Evolutionary conservation across 257 asterid species (phyloP).

Genomic region (Nicotiana noctiflora): DNA sequence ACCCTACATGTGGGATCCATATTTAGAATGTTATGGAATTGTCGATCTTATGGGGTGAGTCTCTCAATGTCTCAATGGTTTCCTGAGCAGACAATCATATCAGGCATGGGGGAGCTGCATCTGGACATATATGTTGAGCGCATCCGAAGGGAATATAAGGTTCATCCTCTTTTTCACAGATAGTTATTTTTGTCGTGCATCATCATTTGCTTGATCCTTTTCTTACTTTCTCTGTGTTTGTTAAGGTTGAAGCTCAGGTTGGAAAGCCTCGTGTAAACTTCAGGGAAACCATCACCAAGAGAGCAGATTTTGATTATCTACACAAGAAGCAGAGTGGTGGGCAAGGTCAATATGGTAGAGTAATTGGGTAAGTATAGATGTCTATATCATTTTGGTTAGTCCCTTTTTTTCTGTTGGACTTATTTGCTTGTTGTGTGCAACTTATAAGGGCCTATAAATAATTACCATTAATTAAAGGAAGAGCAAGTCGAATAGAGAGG

Average conservation of each 20-base stretch:
- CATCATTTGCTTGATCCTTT: neutral
- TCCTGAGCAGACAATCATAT: constrained; percentile 79
- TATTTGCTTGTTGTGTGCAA: neutral
- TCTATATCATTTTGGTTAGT: neutral
- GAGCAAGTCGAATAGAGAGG: neutral
- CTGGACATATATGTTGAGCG: constrained; percentile 97
- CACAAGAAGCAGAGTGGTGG: constrained; percentile 99
- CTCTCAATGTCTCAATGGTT: constrained; percentile 20
- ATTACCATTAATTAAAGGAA: neutral
- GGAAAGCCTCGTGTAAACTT: constrained; percentile 99
- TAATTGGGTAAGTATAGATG: constrained; percentile 59
- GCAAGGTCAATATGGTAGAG: constrained; percentile 96
- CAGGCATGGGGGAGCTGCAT: constrained; percentile 99
- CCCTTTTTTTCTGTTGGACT: neutral
- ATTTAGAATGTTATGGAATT: neutral
- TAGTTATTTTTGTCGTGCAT: neutral
- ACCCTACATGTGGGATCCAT: neutral
- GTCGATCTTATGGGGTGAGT: neutral
- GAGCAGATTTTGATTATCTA: constrained; percentile 86
- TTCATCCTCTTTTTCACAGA: constrained; percentile 14
- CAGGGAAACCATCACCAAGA: constrained; percentile 92
- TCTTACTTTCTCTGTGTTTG: constrained; percentile 17
- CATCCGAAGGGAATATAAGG: constrained; percentile 96
- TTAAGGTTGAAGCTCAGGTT: constrained; percentile 88
- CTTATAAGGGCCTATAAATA: neutral